These are phyloP conservation scores for Hemisphaericaspora subhashii DNA, from an alignment of 1,139 yeast genomes.

Conservation along the genomic window DNA sequence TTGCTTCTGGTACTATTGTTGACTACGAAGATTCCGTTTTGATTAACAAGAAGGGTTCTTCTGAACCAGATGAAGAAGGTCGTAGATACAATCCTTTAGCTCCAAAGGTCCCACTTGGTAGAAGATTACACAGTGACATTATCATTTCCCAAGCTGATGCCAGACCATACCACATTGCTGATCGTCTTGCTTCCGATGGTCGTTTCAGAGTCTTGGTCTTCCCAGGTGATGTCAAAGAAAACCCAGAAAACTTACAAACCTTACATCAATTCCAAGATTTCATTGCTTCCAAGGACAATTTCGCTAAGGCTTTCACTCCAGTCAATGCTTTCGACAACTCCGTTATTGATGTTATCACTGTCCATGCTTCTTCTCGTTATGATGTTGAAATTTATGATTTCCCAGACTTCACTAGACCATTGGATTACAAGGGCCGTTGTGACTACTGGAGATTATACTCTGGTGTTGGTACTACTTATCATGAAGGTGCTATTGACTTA, in stretches of 20 bases:
- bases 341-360: slow-evolving; percentile 25
- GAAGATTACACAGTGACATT: slow-evolving; percentile 23
- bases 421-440: slow-evolving; percentile 25
- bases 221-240: slow-evolving; percentile 21
- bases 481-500: slow-evolving; percentile 16
- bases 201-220: slow-evolving; percentile 29
- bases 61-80: slow-evolving; percentile 8
- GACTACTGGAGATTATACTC: slow-evolving; percentile 31
- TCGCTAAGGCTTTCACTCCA: slow-evolving; percentile 25
- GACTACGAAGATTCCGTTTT: slow-evolving; percentile 25
- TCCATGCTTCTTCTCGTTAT: slow-evolving; percentile 21
- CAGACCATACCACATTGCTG: slow-evolving; percentile 23
- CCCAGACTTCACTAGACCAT: slow-evolving; percentile 27
- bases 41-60: slow-evolving; percentile 9
- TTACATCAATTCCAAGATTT: slow-evolving; percentile 19
- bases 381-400: slow-evolving; percentile 26
- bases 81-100: slow-evolving; percentile 16
- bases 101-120: slow-evolving; percentile 24
- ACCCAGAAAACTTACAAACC: slow-evolving; percentile 13
- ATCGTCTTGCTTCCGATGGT: slow-evolving; percentile 21
- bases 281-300: slow-evolving; percentile 15
- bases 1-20: slow-evolving; percentile 34
- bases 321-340: slow-evolving; percentile 22
- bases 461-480: slow-evolving; percentile 21
- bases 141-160: slow-evolving; percentile 27